Conservation (phyloP, 495 filamentous ascomycete species). For the Podospora pseudoanserina region DNA sequence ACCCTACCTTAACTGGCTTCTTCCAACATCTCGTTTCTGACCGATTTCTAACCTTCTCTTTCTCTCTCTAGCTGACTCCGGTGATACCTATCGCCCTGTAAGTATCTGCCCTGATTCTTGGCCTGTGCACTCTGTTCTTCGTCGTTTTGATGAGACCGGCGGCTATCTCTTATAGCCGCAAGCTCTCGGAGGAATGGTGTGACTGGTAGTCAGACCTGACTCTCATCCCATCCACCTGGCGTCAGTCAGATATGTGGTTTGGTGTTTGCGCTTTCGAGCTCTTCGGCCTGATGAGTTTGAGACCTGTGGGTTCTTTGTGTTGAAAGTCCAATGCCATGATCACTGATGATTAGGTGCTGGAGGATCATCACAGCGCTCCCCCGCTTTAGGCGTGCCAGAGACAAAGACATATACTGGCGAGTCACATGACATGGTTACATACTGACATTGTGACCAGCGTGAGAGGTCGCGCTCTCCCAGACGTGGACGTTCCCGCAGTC, state of each 20-base stretch:
- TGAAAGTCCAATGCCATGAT: background rate
- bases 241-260: background rate
- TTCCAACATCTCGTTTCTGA: conserved; percentile 21
- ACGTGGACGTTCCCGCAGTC: conserved; percentile 63
- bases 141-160: background rate
- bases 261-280: too few species aligned
- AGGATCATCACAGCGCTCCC: background rate
- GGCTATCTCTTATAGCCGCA: background rate
- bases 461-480: conserved; percentile 93
- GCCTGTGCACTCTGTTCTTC: background rate
- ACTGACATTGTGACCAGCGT: conserved; percentile 63
- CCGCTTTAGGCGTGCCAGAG: background rate
- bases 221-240: background rate
- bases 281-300: background rate
- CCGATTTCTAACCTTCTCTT: conserved; percentile 38
- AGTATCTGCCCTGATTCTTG: conserved; percentile 28
- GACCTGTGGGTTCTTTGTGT: background rate
- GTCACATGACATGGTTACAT: conserved; percentile 17
- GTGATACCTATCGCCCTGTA: conserved; percentile 53
- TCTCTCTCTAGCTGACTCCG: conserved; percentile 45
- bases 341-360: background rate
- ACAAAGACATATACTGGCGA: background rate
- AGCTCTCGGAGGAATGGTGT: background rate
- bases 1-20: conserved; percentile 14
- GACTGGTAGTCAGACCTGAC: background rate